These are phyloP conservation scores for Ogataea salicorniae DNA, from an alignment of 805 yeast genomes.

Conservation along the genomic window DNA sequence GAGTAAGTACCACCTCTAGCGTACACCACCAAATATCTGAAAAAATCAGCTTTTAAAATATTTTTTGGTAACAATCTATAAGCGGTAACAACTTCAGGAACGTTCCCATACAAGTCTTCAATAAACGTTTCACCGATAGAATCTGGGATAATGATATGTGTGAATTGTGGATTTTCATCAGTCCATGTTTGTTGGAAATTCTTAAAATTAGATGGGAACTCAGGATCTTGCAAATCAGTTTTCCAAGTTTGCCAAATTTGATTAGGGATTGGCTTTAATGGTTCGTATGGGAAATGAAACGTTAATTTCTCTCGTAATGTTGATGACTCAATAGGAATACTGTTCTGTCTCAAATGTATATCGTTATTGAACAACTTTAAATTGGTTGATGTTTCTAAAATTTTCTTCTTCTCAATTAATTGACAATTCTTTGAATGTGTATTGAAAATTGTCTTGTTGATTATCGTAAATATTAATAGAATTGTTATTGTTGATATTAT, in stretches of 20 bases:
- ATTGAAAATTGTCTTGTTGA: too few relatives aligned
- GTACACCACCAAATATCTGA: constrained; percentile 77
- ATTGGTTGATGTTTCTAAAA: too few relatives aligned
- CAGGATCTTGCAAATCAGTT: constrained; percentile 48
- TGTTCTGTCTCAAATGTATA: constrained; percentile 5
- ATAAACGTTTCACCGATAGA: constrained; percentile 48
- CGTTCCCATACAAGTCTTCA: constrained; percentile 52
- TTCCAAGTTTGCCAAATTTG: constrained; percentile 96
- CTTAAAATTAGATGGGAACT: constrained; percentile 50
- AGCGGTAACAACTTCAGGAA: constrained; percentile 75
- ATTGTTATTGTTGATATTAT: not conserved
- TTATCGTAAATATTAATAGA: too few relatives aligned
- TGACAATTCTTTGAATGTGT: too few relatives aligned
- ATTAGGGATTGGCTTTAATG: constrained; percentile 60
- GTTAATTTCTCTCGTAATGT: constrained; percentile 55
- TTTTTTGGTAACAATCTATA: constrained; percentile 71
- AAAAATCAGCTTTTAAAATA: constrained; percentile 88
- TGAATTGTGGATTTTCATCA: constrained; percentile 52
- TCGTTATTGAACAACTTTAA: too few relatives aligned
- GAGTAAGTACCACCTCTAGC: constrained; percentile 93
- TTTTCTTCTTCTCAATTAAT: too few relatives aligned
- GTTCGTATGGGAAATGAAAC: constrained; percentile 71
- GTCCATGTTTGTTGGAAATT: constrained; percentile 61
- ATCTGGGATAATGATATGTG: constrained; percentile 73
- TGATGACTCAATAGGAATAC: constrained; percentile 11